Percentiles rank a stretch among this genome's conserved stretches.
Conservation (phyloP, 2,329 filamentous ascomycete genomes). For the Exophiala xenobiotica region DNA sequence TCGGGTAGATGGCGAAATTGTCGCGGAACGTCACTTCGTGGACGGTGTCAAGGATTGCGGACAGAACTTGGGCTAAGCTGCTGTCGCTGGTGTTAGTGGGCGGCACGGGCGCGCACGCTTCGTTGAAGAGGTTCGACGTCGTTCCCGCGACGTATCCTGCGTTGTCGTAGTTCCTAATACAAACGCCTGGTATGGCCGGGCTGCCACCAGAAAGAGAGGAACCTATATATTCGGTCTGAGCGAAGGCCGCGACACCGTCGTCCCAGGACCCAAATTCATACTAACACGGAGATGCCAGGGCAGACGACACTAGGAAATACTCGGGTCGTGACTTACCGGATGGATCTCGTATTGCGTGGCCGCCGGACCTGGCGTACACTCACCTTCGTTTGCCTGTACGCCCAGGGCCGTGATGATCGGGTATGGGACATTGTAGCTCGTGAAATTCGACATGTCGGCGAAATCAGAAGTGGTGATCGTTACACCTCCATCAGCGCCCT, state of each 20-base stretch:
- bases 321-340: background rate
- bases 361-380: background rate
- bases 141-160: slow-evolving; percentile 50
- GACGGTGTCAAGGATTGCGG: slow-evolving; percentile 34
- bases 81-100: slow-evolving; percentile 12
- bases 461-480: slow-evolving; percentile 37
- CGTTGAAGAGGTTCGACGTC: slow-evolving; percentile 44
- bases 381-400: background rate
- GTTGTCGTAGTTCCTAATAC: slow-evolving; percentile 49
- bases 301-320: background rate
- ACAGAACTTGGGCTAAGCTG: slow-evolving; percentile 23
- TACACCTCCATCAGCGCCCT: slow-evolving; percentile 38
- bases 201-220: slow-evolving; percentile 56
- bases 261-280: slow-evolving; percentile 68
- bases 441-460: slow-evolving; percentile 41
- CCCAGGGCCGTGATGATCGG: slow-evolving; percentile 47
- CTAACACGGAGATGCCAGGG: slow-evolving; percentile 41
- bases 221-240: slow-evolving; percentile 59
- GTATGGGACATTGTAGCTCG: slow-evolving; percentile 41
- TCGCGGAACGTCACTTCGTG: slow-evolving; percentile 36
- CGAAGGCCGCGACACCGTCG: slow-evolving; percentile 59
- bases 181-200: background rate
- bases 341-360: background rate
- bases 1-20: slow-evolving; percentile 57
- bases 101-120: slow-evolving; percentile 32